Base-by-base conservation (phyloP, 768 basidiomycete genomes). In the Mycena kentingensis region DNA sequence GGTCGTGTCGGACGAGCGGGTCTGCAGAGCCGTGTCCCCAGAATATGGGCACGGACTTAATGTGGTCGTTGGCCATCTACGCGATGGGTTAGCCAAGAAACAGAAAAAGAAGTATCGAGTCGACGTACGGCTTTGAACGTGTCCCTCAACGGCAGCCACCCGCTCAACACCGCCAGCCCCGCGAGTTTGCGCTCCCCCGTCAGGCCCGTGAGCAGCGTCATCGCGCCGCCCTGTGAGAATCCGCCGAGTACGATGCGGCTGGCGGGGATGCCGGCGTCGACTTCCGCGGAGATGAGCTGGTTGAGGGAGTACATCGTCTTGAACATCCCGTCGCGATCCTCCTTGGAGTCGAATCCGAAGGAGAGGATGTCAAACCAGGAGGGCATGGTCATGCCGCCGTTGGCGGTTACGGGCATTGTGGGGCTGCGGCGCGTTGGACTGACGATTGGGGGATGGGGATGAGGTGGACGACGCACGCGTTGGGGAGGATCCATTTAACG, bases 401-500 rank as follows among this genome's bases (percentile, higher is more conserved):
- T 93, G 31, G 88, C 83, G 15, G 83, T 90, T 22, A 97, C 85
- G 6, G 82, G 73, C 54, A 80, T 82, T 31, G 57, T 63, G 13
- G 79, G 83, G 16, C 84, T 84, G 63, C 16, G 51, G 27, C 46
- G 49, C 24, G 58, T 55, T 55, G 44, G 49, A 36, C 37, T 42
- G 50, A 59, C 55, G 62, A 29, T 64, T 55, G 13, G 60, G 36
- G 22, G 46, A 35, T 24, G 24, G 26, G 16, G 31, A 45, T 34
- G 46, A 24, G 52, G 41, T 3, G 46, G 45, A 53, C n/a, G 38
- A 74, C 83, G 73, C 73, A 88, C 78, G 89, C 86, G 68, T 91
- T 84, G 18, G 93, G 93, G 22, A 97, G 74, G 38, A 97, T 73
- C 90, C 92, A 98, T 76, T 95, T 94, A 54, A 95, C 75, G 64